Base-by-base conservation (phyloP, 1,284 basidiomycete species). In the Inonotus hispidus region DNA sequence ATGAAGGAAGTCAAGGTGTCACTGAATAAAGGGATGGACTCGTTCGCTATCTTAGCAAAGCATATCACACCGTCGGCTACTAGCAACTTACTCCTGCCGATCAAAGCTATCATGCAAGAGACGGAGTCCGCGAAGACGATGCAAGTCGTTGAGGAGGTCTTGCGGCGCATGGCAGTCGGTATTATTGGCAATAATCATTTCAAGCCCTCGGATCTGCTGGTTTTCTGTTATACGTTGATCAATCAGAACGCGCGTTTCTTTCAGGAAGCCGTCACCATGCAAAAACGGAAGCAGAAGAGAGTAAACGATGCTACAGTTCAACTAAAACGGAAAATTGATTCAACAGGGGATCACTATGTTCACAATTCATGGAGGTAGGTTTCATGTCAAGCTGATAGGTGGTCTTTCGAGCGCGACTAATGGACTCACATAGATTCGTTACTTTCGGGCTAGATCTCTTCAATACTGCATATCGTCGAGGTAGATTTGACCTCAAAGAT, bases 361-460 rank as follows among this genome's bases (percentile, higher is more conserved):
- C 85, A 87, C 67, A 98, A 97, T 71, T 95, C 92, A 5, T 88
- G 84, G 75, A 81, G 88, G 89, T 90, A 70, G 25, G 78, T 70
- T 19, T 21, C 13, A 43, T 16, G 52, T 45, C 52, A 25, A 41
- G 37, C 16, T 35, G 52, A 19, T 19, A 45, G n/a, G 53, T 32
- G 21, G 8, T 11, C 5, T 62, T 35, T 55, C 53, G 38, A 29
- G n/a, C 60, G 13, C 54, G 53, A 60, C 56, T 29, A 49, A 35
- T 23, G 35, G 14, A 2, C 54, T 45, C 19, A 56, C 50, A n/a
- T 71, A 95, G 93, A 59, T 99, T 99, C 68, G 86, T 98, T 53
- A 83, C 85, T 1, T 94, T 99, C 66, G 97, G 97, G 53, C 80
- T 99, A 21, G 95, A 99, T 63, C 78, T 99, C 11, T 91, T 99